phyloP scores from a whole-genome alignment of 2,329 filamentous ascomycete species.

The Alternaria ethzedia region DNA sequence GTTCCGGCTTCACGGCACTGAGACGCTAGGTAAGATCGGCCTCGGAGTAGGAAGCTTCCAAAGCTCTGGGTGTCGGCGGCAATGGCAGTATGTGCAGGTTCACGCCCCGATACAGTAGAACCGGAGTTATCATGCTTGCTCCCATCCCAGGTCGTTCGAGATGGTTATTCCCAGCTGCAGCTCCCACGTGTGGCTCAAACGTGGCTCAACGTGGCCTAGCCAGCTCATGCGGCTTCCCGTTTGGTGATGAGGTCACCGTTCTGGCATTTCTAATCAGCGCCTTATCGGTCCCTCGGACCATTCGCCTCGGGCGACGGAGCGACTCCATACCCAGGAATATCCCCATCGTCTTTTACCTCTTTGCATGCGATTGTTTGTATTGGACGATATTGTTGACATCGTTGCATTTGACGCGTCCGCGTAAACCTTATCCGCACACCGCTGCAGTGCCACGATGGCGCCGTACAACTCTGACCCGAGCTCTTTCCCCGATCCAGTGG shows the following conservation, averaged over 20 bases:
- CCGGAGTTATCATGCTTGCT: background rate
- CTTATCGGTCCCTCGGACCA: conserved; percentile 27
- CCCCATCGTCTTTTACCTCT: background rate
- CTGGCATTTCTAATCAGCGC: conserved; percentile 34
- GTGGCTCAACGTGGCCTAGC: conserved; percentile 10
- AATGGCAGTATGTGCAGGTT: background rate
- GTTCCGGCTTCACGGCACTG: conserved; percentile 7
- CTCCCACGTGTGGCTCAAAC: conserved; percentile 8
- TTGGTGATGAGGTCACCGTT: conserved; percentile 26
- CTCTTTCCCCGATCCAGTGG: conserved; percentile 62
- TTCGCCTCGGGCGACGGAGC: conserved; percentile 11
- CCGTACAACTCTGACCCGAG: conserved; percentile 31
- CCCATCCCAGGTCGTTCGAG: background rate
- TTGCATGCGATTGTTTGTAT: conserved; percentile 15
- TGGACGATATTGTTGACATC: conserved; percentile 12
- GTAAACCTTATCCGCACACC: background rate
- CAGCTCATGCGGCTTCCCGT: conserved; percentile 9
- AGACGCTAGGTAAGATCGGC: background rate
- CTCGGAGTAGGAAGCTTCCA: background rate
- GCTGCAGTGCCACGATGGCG: conserved; percentile 25
- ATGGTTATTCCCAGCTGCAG: background rate
- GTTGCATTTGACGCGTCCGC: background rate
- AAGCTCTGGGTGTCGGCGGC: background rate
- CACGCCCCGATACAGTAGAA: background rate
- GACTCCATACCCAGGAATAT: conserved; percentile 8